Evolutionary conservation across 495 filamentous ascomycete genomes (phyloP), one percentile per base, ranked within the genome.

Genomic region (Lepidopterella palustris): DNA sequence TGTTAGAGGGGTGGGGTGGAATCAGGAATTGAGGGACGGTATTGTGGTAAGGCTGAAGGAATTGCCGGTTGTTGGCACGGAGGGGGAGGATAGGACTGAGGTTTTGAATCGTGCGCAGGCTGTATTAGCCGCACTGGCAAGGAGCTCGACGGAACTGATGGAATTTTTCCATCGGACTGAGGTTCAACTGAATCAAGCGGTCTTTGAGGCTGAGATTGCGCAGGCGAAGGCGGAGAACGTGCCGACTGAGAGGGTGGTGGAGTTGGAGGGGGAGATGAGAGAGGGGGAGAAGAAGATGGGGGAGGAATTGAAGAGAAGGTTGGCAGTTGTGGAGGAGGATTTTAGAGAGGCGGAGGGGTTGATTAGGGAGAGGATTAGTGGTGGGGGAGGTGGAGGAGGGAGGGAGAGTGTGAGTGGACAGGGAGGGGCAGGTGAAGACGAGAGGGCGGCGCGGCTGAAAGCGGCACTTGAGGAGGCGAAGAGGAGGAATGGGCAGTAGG

Each of bases 291-390:
- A 49, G 51, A 57, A 53, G 26, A 21, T 67, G 51, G 45, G 48
- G 24, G 66, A 68, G 13, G 73, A 75, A 52, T 60, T 73, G 49
- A 31, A 63, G 42, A 65, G 68, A 28, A 63, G 65, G 26, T 57
- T 73, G 1, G 55, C 47, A 8, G 64, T 69, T 5, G 42, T 75
- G 1, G 67, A 72, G 13, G 35, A 54, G 45, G 63, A 58, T 45
- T 13, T 39, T 23, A 32, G 32, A 35, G 64, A 60, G 54, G 50
- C 53, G 6, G 60, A 62, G 32, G 45, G 5, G 23, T 45, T 69
- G 52, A 25, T 69, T 3, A 24, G 47, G 53, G 59, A 51, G 45
- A 53, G 40, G 27, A 32, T 25, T 25, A n/a, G 21, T 57, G 35
- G 62, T 60, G 28, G 67, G 67, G 45, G 40, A 66, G 20, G 28